These are phyloP conservation scores for Vigna hirtella DNA, from an alignment of 306 rosid species.

Conservation along the genomic window DNA sequence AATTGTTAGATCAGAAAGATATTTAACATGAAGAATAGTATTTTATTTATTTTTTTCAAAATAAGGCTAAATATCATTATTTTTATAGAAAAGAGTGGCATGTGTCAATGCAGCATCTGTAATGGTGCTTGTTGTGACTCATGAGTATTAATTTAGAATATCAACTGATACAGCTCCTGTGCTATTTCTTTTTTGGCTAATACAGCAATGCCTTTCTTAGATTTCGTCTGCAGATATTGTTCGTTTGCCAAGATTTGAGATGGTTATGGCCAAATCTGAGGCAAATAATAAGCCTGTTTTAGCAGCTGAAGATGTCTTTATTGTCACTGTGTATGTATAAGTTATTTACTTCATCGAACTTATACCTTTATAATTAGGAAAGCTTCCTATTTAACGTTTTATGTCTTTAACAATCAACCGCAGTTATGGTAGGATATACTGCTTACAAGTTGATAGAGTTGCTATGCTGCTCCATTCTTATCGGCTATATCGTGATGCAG, in stretches of 20 bases:
- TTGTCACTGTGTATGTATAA: conserved; percentile 81
- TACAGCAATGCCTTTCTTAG: conserved; percentile 55
- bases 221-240: conserved; percentile 94
- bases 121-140: conserved; percentile 26
- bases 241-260: conserved; percentile 95
- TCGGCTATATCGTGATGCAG: conserved; percentile 96
- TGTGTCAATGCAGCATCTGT: conserved; percentile 39
- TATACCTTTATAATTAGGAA: conserved; percentile 32
- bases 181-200: conserved; percentile 46
- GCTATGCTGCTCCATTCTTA: conserved; percentile 94
- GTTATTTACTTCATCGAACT: conserved; percentile 34
- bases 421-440: conserved; percentile 99
- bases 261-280: conserved; percentile 96
- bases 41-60: conserved; percentile 19
- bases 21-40: conserved; percentile 23
- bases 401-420: conserved; percentile 30
- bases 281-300: conserved; percentile 87
- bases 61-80: not conserved
- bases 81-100: conserved; percentile 38
- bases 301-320: conserved; percentile 85
- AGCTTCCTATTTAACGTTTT: conserved; percentile 29
- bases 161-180: conserved; percentile 33
- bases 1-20: conserved; percentile 21
- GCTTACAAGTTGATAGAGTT: conserved; percentile 94
- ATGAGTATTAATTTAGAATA: conserved; percentile 33